Evolutionary conservation across 1,284 basidiomycete species (phyloP).

Genomic region (Cutaneotrichosporon sp.): DNA sequence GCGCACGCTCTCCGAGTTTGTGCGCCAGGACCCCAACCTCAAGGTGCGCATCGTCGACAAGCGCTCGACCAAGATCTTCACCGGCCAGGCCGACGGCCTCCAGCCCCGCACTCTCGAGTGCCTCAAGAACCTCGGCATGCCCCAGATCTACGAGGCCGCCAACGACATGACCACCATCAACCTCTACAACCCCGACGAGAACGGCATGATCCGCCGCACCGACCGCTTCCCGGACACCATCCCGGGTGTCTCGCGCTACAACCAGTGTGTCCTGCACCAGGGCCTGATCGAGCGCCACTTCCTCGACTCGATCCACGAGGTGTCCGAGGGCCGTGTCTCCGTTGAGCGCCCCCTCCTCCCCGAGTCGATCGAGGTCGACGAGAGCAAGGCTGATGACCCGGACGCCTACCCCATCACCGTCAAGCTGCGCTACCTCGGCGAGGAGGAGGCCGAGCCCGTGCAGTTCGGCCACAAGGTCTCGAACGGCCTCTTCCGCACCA

Average conservation of each 20-base stretch:
- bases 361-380: constrained; percentile 24
- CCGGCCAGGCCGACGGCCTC: constrained; percentile 26
- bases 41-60: constrained; percentile 29
- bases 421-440: constrained; percentile 21
- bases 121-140: constrained; percentile 23
- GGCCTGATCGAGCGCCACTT: constrained; percentile 27
- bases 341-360: constrained; percentile 25
- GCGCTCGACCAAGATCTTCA: constrained; percentile 28
- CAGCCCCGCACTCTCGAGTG: constrained; percentile 24
- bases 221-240: constrained; percentile 28
- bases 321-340: constrained; percentile 16
- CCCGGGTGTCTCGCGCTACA: constrained; percentile 27
- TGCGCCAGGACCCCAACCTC: constrained; percentile 22
- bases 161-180: constrained; percentile 24
- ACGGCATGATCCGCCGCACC: constrained; percentile 24
- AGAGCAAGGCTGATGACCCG: constrained; percentile 20
- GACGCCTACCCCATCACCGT: constrained; percentile 26
- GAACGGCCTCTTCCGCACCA: constrained; percentile 28
- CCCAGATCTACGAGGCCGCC: constrained; percentile 14
- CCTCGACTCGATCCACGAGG: constrained; percentile 24
- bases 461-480: constrained; percentile 26
- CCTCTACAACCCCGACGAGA: constrained; percentile 28
- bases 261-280: constrained; percentile 27
- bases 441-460: constrained; percentile 22
- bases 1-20: constrained; percentile 21